Evolutionary conservation across 768 basidiomycete genomes (phyloP), one percentile per base, ranked within the genome.

Genomic region (Epithele typhae): DNA sequence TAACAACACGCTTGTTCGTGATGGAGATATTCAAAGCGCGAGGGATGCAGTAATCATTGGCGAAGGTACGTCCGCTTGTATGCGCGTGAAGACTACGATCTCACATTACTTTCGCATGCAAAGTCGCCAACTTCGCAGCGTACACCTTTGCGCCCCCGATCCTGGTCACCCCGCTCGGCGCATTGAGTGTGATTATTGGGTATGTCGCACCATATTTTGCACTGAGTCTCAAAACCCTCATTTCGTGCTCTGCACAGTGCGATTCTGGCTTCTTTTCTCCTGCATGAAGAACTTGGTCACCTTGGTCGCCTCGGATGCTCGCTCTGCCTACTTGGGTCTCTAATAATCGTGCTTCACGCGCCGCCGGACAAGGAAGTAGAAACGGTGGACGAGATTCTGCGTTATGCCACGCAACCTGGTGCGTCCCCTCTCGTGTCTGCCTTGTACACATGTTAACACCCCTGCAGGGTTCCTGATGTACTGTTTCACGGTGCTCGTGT

Each of bases 111-210:
- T 3, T 17, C 5, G 52, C 27, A n/a, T n/a, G n/a, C 18, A 6
- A 6, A 87, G 84, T 84, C 49, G 87, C 87, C 45, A 89, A 89
- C 69, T 98, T 98, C 67, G 92, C 94, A 6, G 95, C 95, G 7
- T 97, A 97, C 63, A 89, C 92, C 0, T 99, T 97, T 58, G 96
- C 96, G 2, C 96, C 95, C 51, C 91, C 96, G 57, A 94, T 97
- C 61, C 75, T 99, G 46, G 93, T 99, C n/a, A 97, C 95, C 1
- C 96, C 96, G 1, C 69, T 99, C n/a, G 96, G 96, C 45, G 93
- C 95, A 18, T 74, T 96, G 35, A 94, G 91, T 63, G 96, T 99
- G 11, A 77, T 99, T 53, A 89, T 99, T 50, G 96, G 95, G 94
- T 95, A 58, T 49, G 84, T 68, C 10, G 41, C 40, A 4, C 25